Percentiles rank a stretch among this genome's conserved stretches.
Evolutionary conservation across 2,329 filamentous ascomycete genomes (phyloP).

Genomic region (Penicillium sp.): DNA sequence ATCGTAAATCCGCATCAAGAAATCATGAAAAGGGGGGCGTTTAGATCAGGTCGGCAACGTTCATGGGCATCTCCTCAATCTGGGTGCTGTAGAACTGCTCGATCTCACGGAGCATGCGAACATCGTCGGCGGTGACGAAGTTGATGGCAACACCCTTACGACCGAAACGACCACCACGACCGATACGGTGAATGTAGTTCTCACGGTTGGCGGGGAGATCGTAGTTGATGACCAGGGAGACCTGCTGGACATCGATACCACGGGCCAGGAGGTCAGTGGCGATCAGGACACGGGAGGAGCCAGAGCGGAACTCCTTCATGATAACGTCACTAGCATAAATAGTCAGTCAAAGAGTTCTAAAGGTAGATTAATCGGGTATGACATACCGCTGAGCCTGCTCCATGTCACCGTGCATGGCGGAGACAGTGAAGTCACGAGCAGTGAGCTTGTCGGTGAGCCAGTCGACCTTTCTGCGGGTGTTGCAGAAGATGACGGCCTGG

Average conservation of each 20-base stretch:
- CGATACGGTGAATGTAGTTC: slow-evolving; percentile 99
- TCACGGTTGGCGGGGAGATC: slow-evolving; percentile 97
- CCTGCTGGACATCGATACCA: slow-evolving; percentile 98
- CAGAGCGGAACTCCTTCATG: slow-evolving; percentile 98
- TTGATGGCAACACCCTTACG: slow-evolving; percentile 99
- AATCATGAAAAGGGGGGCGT: slow-evolving; percentile 37
- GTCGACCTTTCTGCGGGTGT: slow-evolving; percentile 97
- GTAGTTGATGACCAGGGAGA: slow-evolving; percentile 98
- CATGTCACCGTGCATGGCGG: slow-evolving; percentile 99
- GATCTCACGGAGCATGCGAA: slow-evolving; percentile 95
- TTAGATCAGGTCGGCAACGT: slow-evolving; percentile 67
- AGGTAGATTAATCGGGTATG: background rate
- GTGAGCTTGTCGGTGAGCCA: slow-evolving; percentile 99
- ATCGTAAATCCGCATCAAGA: slow-evolving; percentile 46
- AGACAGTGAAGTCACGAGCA: slow-evolving; percentile 97
- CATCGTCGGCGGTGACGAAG: slow-evolving; percentile 97
- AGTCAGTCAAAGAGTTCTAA: background rate
- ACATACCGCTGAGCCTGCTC: slow-evolving; percentile 78
- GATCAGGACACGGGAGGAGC: slow-evolving; percentile 93
- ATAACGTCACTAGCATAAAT: slow-evolving; percentile 74
- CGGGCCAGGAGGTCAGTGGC: slow-evolving; percentile 98
- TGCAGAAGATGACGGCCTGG: slow-evolving; percentile 99
- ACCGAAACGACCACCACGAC: slow-evolving; percentile 91
- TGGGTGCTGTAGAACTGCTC: slow-evolving; percentile 96
- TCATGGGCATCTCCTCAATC: slow-evolving; percentile 99